phyloP scores from a whole-genome alignment of 805 yeast genomes.

The Pichia paraexigua region DNA sequence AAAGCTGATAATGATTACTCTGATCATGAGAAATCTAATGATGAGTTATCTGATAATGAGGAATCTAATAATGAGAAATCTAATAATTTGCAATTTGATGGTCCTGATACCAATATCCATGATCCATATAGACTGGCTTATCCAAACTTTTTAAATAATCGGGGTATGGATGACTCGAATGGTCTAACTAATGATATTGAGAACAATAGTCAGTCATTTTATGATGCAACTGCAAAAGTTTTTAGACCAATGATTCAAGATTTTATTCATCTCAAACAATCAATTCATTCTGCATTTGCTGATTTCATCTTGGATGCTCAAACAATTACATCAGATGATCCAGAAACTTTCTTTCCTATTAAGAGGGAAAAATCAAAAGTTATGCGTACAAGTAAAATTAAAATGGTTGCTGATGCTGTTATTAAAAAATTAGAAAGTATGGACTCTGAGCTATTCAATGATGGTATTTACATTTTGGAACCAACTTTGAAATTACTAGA shows the following conservation, averaged over 20 bases:
- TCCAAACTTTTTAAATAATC: not conserved
- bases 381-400: slow-evolving; percentile 15
- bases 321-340: slow-evolving; percentile 60
- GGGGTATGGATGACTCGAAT: slow-evolving; percentile 9
- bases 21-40: not conserved
- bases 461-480: slow-evolving; percentile 27
- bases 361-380: slow-evolving; percentile 30
- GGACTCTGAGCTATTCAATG: slow-evolving; percentile 27
- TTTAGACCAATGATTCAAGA: slow-evolving; percentile 50
- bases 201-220: slow-evolving; percentile 18
- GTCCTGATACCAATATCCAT: not conserved
- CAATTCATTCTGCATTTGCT: slow-evolving; percentile 52
- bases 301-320: slow-evolving; percentile 62
- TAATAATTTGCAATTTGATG: not conserved
- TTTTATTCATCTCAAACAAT: slow-evolving; percentile 67
- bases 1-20: not conserved
- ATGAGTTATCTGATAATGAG: not conserved
- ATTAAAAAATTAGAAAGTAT: slow-evolving; percentile 36
- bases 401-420: slow-evolving; percentile 42
- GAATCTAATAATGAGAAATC: no score
- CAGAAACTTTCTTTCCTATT: slow-evolving; percentile 49
- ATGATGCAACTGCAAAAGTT: slow-evolving; percentile 27
- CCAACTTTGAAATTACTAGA: slow-evolving; percentile 28
- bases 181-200: slow-evolving; percentile 12
- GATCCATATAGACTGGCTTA: not conserved